Base-by-base conservation (phyloP, 2,329 filamentous ascomycete genomes). In the Aspergillus niger region DNA sequence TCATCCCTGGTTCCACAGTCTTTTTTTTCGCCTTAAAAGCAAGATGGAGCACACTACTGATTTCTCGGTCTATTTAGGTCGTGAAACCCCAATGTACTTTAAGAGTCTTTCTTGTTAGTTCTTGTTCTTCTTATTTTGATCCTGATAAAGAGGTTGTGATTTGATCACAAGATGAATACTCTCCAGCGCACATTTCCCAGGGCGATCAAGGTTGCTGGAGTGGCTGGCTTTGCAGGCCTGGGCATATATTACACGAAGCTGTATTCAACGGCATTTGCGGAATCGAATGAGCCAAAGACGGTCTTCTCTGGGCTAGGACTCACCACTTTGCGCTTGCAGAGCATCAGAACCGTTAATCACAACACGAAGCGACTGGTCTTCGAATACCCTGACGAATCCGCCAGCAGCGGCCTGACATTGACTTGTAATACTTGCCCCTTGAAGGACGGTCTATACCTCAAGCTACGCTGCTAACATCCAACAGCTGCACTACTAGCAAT, bases 401-500 rank as follows among this genome's bases (percentile, higher is more conserved):
- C 61, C 7, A 8, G 51, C 20, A 63, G 61, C 15, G 61, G 61
- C 7, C 50, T 63, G 5, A 11, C 41, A 24, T 48, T 65, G 26
- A 65, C 63, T 20, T 65, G 63, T 65, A 51, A 20, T 5, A 22
- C 28, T 53, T 36, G 38, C 50, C 13, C 8, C n/a, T 20, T 8
- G 13, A 20, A 10, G 8, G 15, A 4, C 17, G 3, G 20, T 58
- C 3, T 32, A 10, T 15, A 24, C 32, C 20, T 38, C 39, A 10
- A 17, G 8, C 11, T 32, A 8, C 3, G 4, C 22, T 49, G 17
- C 28, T 47, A 20, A 55, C 24, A 28, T 44, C 13, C 24, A 22
- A 10, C 28, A 83, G 81, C 77, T 75, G 82, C 88, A 2, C 76
- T 91, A 2, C 77, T 91, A 39, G 87, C 87, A 1, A 71, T 85